A percentile compares a stretch with the other conserved stretches of the same genome.
Conservation (phyloP, 305 asterid species). For the Monarda citriodora region DNA sequence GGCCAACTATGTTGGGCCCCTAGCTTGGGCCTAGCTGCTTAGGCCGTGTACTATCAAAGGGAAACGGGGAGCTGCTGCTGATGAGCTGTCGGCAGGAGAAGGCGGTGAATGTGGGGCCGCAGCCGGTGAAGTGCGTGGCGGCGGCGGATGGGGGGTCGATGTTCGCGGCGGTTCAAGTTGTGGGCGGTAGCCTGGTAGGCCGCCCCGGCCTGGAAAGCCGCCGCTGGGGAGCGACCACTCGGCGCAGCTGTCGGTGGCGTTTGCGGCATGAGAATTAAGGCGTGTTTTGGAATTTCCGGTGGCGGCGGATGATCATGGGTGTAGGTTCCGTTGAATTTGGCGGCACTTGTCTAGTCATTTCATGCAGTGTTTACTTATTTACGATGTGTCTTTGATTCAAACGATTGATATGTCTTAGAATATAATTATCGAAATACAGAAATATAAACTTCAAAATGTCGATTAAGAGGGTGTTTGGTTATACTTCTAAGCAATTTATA, state of each 20-base stretch:
- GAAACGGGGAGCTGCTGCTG: conserved; percentile 44
- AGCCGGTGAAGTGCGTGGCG: conserved; percentile 48
- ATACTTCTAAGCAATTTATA: too few species aligned
- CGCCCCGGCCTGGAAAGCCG: conserved; percentile 54
- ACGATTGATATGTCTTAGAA: too few species aligned
- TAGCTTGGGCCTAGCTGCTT: too few species aligned
- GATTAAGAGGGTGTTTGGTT: too few species aligned
- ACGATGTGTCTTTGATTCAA: background rate
- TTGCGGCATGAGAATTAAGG: conserved; percentile 53
- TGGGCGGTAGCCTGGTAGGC: conserved; percentile 75
- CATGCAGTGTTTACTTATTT: conserved; percentile 14
- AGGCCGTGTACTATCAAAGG: too few species aligned
- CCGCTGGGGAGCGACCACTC: conserved; percentile 45
- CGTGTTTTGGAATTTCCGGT: background rate
- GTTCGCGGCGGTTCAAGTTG: conserved; percentile 34
- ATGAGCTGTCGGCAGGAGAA: conserved; percentile 88
- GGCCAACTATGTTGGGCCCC: too few species aligned
- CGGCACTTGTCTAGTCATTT: conserved; percentile 1
- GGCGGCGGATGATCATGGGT: conserved; percentile 16
- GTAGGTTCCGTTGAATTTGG: background rate
- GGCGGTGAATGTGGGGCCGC: conserved; percentile 83
- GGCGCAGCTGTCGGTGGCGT: conserved; percentile 70
- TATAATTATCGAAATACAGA: too few species aligned
- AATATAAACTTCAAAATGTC: too few species aligned
- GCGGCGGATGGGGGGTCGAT: conserved; percentile 38